Percentiles rank a stretch among this genome's conserved stretches.
Evolutionary conservation across 2,329 filamentous ascomycete genomes (phyloP).

Genomic region (Cladosporium sp.): DNA sequence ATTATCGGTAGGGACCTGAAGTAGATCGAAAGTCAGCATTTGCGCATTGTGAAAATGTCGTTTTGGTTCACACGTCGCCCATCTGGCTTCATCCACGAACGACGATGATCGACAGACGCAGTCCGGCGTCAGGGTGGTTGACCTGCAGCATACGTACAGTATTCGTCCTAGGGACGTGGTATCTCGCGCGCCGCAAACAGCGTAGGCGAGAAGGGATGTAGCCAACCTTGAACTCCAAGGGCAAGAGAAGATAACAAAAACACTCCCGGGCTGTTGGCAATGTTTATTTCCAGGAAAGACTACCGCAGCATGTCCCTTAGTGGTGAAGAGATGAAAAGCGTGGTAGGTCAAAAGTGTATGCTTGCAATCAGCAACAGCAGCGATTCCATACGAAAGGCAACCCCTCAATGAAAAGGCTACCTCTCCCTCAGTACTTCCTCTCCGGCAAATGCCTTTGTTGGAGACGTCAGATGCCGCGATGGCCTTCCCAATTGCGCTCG

Average conservation of each 20-base stretch:
- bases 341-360: no score
- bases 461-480: slow-evolving; percentile 8
- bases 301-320: slow-evolving; percentile 12
- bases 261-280: not conserved
- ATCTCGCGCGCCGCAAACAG: not conserved
- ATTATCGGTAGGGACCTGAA: slow-evolving; percentile 7
- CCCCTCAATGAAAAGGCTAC: not conserved
- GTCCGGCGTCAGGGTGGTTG: not conserved
- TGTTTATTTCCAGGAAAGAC: not conserved
- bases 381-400: slow-evolving; percentile 1
- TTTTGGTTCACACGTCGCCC: not conserved
- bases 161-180: not conserved
- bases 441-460: slow-evolving; percentile 1
- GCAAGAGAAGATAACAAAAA: not conserved
- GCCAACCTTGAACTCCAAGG: not conserved
- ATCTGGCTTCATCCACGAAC: not conserved
- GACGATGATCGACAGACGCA: not conserved
- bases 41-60: not conserved
- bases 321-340: no score
- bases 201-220: not conserved
- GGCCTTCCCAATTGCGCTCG: slow-evolving; percentile 4
- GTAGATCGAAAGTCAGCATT: not conserved
- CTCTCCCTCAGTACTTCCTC: not conserved
- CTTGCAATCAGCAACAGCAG: not conserved
- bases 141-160: not conserved